These are phyloP conservation scores for Melocanna baccifera DNA, from an alignment of 176 grass and related monocot genomes.

Conservation along the genomic window DNA sequence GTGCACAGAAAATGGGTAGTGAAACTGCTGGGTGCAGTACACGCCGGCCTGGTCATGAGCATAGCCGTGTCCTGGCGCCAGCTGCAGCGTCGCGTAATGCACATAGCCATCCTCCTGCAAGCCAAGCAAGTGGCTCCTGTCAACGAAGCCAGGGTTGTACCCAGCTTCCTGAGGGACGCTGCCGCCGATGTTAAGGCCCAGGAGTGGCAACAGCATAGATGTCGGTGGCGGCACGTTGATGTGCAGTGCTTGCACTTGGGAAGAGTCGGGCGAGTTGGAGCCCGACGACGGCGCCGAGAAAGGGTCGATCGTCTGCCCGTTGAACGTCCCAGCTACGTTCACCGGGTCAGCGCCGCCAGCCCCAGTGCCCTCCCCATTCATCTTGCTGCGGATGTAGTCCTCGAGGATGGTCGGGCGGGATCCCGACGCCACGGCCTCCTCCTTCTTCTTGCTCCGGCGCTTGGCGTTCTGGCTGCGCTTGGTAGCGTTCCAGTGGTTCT, in stretches of 20 bases:
- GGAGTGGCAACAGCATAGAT: not conserved
- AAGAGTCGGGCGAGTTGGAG: not conserved
- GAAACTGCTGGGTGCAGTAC: not conserved
- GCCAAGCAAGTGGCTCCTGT: not conserved
- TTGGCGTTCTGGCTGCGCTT: not conserved
- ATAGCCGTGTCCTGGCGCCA: not conserved
- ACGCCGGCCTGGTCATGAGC: not conserved
- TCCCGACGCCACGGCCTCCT: not conserved
- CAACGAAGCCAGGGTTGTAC: not conserved
- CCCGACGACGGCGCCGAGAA: not conserved
- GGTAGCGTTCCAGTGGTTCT: constrained; percentile 39
- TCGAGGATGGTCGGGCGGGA: not conserved
- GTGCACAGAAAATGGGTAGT: not conserved
- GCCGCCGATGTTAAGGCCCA: not conserved
- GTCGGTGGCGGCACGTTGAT: not conserved
- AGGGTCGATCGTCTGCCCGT: not conserved
- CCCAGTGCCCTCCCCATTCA: not conserved
- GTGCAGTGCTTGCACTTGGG: not conserved
- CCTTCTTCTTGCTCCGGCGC: not conserved
- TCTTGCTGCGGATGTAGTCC: not conserved
- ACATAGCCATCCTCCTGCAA: not conserved
- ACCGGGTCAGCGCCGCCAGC: not conserved
- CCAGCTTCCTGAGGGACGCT: not conserved
- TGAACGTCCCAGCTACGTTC: not conserved
- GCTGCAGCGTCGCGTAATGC: not conserved